Percentiles rank a stretch among this genome's conserved stretches.
phyloP scores from a whole-genome alignment of 495 filamentous ascomycete genomes.

The Daldinia decipiens region DNA sequence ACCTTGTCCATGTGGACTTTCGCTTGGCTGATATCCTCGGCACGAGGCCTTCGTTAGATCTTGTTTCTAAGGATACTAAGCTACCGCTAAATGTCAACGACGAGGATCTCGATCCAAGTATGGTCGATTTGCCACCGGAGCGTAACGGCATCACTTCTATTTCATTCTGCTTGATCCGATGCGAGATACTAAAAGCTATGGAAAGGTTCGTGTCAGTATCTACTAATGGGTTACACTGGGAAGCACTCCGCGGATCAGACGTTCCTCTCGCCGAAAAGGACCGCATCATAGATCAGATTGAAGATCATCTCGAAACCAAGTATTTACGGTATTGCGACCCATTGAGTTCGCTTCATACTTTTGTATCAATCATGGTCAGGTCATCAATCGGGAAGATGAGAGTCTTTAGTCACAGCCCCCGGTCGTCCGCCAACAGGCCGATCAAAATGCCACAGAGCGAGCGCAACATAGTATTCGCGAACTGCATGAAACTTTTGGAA shows the following conservation, averaged over 20 bases:
- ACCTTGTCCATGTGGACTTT: conserved; percentile 46
- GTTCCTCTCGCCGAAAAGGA: conserved; percentile 51
- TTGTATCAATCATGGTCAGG: conserved; percentile 54
- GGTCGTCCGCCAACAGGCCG: conserved; percentile 41
- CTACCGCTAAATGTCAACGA: conserved; percentile 56
- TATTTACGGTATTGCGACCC: conserved; percentile 36
- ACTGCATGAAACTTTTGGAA: conserved; percentile 46
- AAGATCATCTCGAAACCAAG: conserved; percentile 24
- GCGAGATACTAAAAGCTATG: conserved; percentile 39
- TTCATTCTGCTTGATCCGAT: conserved; percentile 27
- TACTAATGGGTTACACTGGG: conserved; percentile 47
- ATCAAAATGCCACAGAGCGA: conserved; percentile 35
- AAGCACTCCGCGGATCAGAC: conserved; percentile 49
- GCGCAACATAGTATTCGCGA: conserved; percentile 43
- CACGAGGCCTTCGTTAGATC: conserved; percentile 68
- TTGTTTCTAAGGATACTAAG: conserved; percentile 19
- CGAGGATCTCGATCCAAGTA: conserved; percentile 48
- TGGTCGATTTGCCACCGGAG: conserved; percentile 40
- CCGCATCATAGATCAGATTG: conserved; percentile 20
- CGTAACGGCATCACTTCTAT: conserved; percentile 34
- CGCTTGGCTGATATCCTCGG: conserved; percentile 54
- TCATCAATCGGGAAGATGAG: conserved; percentile 49
- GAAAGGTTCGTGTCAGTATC: background rate
- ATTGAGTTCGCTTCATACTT: conserved; percentile 40
- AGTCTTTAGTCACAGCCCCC: conserved; percentile 47